Conservation (phyloP, 768 basidiomycete species). For the Clavulina sp. region DNA sequence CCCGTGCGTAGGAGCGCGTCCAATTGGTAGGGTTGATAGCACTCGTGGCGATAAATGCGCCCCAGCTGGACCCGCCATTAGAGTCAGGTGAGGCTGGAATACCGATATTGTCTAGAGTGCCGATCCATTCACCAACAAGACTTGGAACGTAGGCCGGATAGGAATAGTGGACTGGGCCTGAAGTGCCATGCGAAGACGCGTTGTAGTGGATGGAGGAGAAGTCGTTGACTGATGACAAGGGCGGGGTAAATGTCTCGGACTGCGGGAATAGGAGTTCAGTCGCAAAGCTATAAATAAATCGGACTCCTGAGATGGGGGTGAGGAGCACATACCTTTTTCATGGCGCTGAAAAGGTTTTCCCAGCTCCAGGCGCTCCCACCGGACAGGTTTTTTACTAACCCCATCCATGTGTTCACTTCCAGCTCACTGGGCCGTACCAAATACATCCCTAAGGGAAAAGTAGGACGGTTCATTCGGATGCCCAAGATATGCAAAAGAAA, state of each 20-base stretch:
- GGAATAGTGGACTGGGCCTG: conserved; percentile 31
- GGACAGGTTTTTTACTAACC: too few species aligned
- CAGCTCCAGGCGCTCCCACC: too few species aligned
- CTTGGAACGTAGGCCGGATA: too few species aligned
- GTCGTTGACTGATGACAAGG: conserved; percentile 23
- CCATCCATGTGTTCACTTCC: conserved; percentile 32
- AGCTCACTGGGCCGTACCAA: conserved; percentile 32
- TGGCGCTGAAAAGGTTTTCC: conserved; percentile 27
- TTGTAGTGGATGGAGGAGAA: conserved; percentile 22
- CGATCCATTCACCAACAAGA: conserved; percentile 40
- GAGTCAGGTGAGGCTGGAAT: conserved; percentile 26
- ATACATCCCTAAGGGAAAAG: too few species aligned
- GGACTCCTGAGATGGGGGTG: conserved; percentile 2
- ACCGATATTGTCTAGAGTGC: conserved; percentile 30
- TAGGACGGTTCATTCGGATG: too few species aligned
- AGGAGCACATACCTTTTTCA: conserved; percentile 21
- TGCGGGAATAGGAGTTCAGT: not conserved
- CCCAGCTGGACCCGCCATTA: conserved; percentile 31
- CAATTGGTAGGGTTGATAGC: conserved; percentile 45
- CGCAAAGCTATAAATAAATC: not conserved
- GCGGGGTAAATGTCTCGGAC: conserved; percentile 40
- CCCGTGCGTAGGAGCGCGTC: conserved; percentile 49
- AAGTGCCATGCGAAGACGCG: conserved; percentile 30
- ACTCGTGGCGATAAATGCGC: conserved; percentile 37
- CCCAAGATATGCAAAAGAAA: too few species aligned